phyloP scores from a whole-genome alignment of 148 eudicot species.

The Rhododendron griersonianum region DNA sequence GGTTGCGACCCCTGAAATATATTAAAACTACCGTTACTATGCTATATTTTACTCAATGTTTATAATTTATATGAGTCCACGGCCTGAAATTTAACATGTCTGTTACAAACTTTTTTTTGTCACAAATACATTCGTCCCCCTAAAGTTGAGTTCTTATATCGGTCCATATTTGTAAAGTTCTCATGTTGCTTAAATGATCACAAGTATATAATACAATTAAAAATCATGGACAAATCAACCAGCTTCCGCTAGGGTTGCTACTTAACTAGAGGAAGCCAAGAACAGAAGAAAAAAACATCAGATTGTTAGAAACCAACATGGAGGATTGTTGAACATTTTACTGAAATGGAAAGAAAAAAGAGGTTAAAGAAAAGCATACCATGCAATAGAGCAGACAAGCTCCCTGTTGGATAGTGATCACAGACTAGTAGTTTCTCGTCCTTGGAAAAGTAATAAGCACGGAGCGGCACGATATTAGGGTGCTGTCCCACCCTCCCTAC shows the following conservation, averaged over 20 bases:
- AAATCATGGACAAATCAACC: slow-evolving; percentile 6
- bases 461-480: slow-evolving; percentile 57
- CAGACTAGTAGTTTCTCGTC: slow-evolving; percentile 92
- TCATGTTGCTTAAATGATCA: not conserved
- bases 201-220: not conserved
- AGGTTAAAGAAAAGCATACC: slow-evolving; percentile 39
- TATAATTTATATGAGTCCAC: not conserved
- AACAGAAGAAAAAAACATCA: not conserved
- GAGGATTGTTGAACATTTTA: not conserved
- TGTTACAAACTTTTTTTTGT: not conserved
- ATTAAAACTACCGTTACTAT: not conserved
- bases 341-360: not conserved
- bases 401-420: slow-evolving; percentile 60
- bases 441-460: slow-evolving; percentile 88
- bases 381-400: slow-evolving; percentile 77
- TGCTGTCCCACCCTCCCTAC: slow-evolving; percentile 58
- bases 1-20: too few species aligned
- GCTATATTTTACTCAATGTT: not conserved
- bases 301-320: not conserved
- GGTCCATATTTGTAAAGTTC: not conserved
- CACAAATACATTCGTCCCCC: not conserved
- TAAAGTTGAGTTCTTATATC: not conserved
- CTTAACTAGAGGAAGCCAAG: not conserved
- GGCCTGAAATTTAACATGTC: not conserved
- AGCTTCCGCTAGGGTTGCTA: not conserved